phyloP scores from a whole-genome alignment of 768 basidiomycete species.

The Filobasidium floriforme region DNA sequence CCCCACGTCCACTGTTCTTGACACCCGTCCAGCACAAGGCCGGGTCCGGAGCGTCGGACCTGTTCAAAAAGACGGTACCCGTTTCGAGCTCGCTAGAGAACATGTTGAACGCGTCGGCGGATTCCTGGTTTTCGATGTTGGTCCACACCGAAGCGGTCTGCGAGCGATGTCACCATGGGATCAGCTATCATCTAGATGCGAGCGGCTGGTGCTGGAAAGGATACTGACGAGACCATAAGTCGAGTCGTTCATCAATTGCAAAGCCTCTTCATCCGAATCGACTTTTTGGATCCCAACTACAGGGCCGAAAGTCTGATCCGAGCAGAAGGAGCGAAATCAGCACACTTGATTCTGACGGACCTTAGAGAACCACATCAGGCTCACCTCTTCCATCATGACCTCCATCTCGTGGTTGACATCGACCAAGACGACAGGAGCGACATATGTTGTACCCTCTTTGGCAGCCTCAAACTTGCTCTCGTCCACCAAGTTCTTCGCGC shows the following conservation, averaged over 20 bases:
- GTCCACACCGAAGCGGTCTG: constrained; percentile 91
- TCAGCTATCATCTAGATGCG: too few relatives aligned
- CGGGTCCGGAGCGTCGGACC: constrained; percentile 83
- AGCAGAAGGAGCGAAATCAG: too few relatives aligned
- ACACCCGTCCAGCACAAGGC: constrained; percentile 90
- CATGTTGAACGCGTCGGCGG: constrained; percentile 59
- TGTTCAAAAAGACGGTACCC: constrained; percentile 89
- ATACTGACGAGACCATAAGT: constrained; percentile 64
- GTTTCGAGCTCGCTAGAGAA: constrained; percentile 68
- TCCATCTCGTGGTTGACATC: constrained; percentile 92
- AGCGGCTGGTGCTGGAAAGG: not conserved
- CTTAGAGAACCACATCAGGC: constrained; percentile 38
- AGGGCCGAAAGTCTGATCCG: constrained; percentile 77
- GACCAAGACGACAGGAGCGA: constrained; percentile 83
- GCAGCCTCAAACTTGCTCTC: constrained; percentile 61
- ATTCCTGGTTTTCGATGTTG: constrained; percentile 56
- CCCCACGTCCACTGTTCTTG: constrained; percentile 83
- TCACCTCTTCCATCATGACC: constrained; percentile 65
- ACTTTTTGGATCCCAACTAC: constrained; percentile 90
- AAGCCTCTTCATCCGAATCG: constrained; percentile 69
- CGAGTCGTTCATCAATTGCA: constrained; percentile 91
- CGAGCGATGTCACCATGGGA: too few relatives aligned
- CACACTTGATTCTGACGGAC: not conserved
- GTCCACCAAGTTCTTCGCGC: constrained; percentile 68
- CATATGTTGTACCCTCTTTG: constrained; percentile 67